These are phyloP conservation scores for Salvia hispanica DNA, from an alignment of 257 asterid species.

Conservation along the genomic window DNA sequence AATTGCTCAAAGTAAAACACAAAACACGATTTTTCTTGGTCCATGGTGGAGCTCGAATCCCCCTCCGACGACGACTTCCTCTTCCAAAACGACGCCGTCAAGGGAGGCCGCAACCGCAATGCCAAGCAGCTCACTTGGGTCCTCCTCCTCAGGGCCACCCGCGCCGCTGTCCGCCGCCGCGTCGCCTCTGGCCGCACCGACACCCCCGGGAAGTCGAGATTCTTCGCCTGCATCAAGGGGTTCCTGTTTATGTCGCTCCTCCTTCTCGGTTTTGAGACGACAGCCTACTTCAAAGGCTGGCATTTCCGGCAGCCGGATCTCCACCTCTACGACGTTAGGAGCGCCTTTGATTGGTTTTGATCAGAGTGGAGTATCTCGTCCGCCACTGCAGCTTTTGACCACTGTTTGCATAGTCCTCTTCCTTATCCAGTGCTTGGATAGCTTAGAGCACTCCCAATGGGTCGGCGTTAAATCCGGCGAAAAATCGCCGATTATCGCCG, in stretches of 20 bases:
- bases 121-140: constrained; percentile 95
- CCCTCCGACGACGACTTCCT: constrained; percentile 68
- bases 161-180: constrained; percentile 78
- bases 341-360: constrained; percentile 59
- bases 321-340: constrained; percentile 52
- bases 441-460: too few species aligned
- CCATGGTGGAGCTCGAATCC: constrained; percentile 81
- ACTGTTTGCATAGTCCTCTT: constrained; percentile 73
- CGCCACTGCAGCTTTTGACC: constrained; percentile 69
- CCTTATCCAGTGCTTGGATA: constrained; percentile 80
- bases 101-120: constrained; percentile 78
- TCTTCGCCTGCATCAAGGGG: constrained; percentile 62
- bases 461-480: too few species aligned
- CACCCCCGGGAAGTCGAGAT: constrained; percentile 52
- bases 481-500: too few species aligned
- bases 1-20: too few species aligned
- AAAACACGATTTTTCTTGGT: too few species aligned
- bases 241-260: constrained; percentile 59
- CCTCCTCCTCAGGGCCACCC: constrained; percentile 79
- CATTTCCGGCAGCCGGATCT: constrained; percentile 62
- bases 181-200: constrained; percentile 71
- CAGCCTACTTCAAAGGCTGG: constrained; percentile 80
- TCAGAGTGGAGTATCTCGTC: constrained; percentile 79
- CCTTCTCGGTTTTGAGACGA: constrained; percentile 60
- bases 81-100: constrained; percentile 46